These are phyloP conservation scores for Benincasa hispida DNA, from an alignment of 306 rosid genomes.

Conservation along the genomic window DNA sequence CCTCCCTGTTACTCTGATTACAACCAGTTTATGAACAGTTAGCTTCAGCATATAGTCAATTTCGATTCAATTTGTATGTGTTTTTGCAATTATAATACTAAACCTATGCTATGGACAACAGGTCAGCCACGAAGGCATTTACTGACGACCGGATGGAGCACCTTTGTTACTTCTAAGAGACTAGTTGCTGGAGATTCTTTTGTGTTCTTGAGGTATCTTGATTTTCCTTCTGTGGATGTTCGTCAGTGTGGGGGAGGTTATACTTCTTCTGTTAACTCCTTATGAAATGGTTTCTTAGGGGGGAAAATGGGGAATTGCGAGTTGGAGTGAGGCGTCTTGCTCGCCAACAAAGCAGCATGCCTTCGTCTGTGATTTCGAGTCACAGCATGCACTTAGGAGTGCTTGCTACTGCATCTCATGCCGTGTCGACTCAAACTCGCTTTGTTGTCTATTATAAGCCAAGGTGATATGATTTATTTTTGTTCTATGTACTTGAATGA, in stretches of 20 bases:
- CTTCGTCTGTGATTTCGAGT: conserved; percentile 85
- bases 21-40: background rate
- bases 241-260: too few species aligned
- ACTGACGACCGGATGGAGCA: conserved; percentile 98
- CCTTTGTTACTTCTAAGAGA: conserved; percentile 89
- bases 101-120: conserved; percentile 16
- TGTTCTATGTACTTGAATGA: background rate
- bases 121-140: conserved; percentile 97
- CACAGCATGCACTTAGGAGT: conserved; percentile 97
- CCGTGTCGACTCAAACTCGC: conserved; percentile 60
- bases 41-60: background rate
- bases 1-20: background rate
- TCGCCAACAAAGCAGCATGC: conserved; percentile 74
- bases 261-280: background rate
- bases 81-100: background rate
- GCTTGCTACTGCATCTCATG: conserved; percentile 97
- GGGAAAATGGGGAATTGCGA: conserved; percentile 62
- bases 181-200: conserved; percentile 87
- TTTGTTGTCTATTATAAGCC: conserved; percentile 85
- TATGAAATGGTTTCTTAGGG: conserved; percentile 24
- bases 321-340: conserved; percentile 88
- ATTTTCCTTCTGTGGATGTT: background rate
- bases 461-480: conserved; percentile 24
- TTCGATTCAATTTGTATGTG: background rate
- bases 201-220: conserved; percentile 60